Evolutionary conservation across 2,329 filamentous ascomycete genomes (phyloP).

Genomic region (Trichophyton simii): DNA sequence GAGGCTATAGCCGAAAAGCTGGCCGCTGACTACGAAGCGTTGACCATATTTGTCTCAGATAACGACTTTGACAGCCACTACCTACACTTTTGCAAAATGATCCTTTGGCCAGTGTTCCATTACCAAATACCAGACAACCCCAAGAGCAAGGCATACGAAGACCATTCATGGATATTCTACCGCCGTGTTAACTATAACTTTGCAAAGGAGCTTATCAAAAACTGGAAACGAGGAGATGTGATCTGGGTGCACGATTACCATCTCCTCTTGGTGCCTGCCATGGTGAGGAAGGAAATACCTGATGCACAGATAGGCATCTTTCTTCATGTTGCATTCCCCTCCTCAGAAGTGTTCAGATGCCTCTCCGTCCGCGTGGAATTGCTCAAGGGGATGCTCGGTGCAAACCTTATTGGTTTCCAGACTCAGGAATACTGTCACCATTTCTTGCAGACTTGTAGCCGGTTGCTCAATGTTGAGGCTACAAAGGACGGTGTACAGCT

Average conservation of each 20-base stretch:
- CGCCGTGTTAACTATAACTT: slow-evolving; percentile 86
- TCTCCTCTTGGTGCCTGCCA: slow-evolving; percentile 70
- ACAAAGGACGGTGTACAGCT: slow-evolving; percentile 78
- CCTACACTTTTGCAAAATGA: slow-evolving; percentile 91
- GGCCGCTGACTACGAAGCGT: slow-evolving; percentile 66
- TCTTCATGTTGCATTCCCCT: slow-evolving; percentile 87
- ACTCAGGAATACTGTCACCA: slow-evolving; percentile 86
- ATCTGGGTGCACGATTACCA: slow-evolving; percentile 98
- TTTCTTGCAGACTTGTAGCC: slow-evolving; percentile 90
- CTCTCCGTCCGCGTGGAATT: slow-evolving; percentile 75
- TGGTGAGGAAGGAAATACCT: slow-evolving; percentile 74
- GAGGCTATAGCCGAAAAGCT: slow-evolving; percentile 72
- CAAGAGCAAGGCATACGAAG: slow-evolving; percentile 95
- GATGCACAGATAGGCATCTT: slow-evolving; percentile 96
- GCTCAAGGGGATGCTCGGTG: slow-evolving; percentile 81
- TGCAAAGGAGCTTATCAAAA: slow-evolving; percentile 75
- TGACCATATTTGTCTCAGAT: slow-evolving; percentile 77
- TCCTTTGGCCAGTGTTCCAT: slow-evolving; percentile 94
- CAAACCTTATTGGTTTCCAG: slow-evolving; percentile 87
- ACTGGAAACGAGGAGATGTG: slow-evolving; percentile 85
- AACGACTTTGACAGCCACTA: slow-evolving; percentile 93
- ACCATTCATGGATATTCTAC: slow-evolving; percentile 94
- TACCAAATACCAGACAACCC: slow-evolving; percentile 97
- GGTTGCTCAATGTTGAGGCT: slow-evolving; percentile 79
- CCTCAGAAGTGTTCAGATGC: slow-evolving; percentile 90